Conservation (phyloP, 1,139 yeast species). For the Debaryomyces robertsiae region DNA sequence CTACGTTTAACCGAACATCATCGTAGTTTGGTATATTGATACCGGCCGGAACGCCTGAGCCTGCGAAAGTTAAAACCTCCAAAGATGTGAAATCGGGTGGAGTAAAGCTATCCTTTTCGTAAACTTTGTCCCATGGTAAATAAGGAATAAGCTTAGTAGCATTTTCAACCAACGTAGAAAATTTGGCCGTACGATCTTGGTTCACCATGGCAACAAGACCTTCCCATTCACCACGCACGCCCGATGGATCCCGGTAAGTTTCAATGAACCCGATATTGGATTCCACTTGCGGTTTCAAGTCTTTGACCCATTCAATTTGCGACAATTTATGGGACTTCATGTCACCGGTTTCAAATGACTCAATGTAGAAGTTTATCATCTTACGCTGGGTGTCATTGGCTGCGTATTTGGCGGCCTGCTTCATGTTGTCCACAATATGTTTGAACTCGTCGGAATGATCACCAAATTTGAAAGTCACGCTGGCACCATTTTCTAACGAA, state of each 20-base stretch:
- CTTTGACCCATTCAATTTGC: slow-evolving; percentile 87
- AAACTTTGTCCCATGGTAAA: slow-evolving; percentile 76
- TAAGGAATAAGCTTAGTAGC: slow-evolving; percentile 66
- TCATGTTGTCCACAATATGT: slow-evolving; percentile 57
- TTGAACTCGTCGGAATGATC: slow-evolving; percentile 71
- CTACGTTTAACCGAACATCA: slow-evolving; percentile 78
- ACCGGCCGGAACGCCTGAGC: slow-evolving; percentile 90
- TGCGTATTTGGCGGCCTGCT: slow-evolving; percentile 59
- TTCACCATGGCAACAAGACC: slow-evolving; percentile 92
- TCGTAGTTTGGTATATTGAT: slow-evolving; percentile 92
- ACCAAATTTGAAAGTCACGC: slow-evolving; percentile 65
- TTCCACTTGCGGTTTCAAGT: slow-evolving; percentile 79
- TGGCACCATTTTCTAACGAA: slow-evolving; percentile 30
- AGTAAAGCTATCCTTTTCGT: slow-evolving; percentile 81
- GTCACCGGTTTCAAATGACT: slow-evolving; percentile 77
- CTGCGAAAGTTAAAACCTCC: slow-evolving; percentile 87
- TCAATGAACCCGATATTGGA: slow-evolving; percentile 89
- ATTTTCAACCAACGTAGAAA: slow-evolving; percentile 63
- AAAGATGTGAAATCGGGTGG: slow-evolving; percentile 92
- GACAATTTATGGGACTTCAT: slow-evolving; percentile 84
- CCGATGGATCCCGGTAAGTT: slow-evolving; percentile 89
- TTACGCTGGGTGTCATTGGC: slow-evolving; percentile 72
- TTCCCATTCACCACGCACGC: slow-evolving; percentile 94
- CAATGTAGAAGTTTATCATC: slow-evolving; percentile 66
- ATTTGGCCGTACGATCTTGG: slow-evolving; percentile 81